These are phyloP conservation scores for Exsudoporus frostii DNA, from an alignment of 768 basidiomycete genomes.

Conservation along the genomic window DNA sequence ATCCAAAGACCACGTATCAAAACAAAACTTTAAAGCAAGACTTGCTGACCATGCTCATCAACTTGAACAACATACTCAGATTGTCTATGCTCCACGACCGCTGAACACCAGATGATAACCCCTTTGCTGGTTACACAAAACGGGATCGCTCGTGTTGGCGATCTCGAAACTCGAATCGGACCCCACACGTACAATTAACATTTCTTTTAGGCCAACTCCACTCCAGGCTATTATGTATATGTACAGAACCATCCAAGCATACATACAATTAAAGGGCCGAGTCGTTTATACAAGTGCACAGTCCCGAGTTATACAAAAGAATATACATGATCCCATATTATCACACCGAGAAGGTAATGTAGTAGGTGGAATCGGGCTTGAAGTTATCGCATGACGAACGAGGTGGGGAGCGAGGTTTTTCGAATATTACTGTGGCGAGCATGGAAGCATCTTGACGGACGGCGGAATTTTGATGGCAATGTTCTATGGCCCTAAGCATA, in stretches of 20 bases:
- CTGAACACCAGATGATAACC: background rate
- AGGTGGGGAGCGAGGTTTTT: slow-evolving; percentile 7
- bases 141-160: background rate
- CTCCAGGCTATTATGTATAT: background rate
- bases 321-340: slow-evolving; percentile 32
- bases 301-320: slow-evolving; percentile 28
- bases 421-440: slow-evolving; percentile 5
- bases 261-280: slow-evolving; percentile 20
- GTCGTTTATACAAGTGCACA: slow-evolving; percentile 21
- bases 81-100: too few species aligned
- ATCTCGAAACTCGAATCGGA: background rate
- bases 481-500: slow-evolving; percentile 17
- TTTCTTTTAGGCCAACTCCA: background rate
- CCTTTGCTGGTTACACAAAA: background rate
- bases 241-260: slow-evolving; percentile 12
- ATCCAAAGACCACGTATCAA: too few species aligned
- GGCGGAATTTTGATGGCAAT: background rate
- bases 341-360: slow-evolving; percentile 19
- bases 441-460: slow-evolving; percentile 19
- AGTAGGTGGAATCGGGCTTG: slow-evolving; percentile 6
- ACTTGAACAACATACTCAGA: too few species aligned
- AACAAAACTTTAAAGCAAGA: too few species aligned
- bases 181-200: background rate
- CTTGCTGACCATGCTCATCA: too few species aligned
- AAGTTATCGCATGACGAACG: slow-evolving; percentile 20